Conservation (phyloP, 2,329 filamentous ascomycete species). For the Geosmithia putterillii region DNA sequence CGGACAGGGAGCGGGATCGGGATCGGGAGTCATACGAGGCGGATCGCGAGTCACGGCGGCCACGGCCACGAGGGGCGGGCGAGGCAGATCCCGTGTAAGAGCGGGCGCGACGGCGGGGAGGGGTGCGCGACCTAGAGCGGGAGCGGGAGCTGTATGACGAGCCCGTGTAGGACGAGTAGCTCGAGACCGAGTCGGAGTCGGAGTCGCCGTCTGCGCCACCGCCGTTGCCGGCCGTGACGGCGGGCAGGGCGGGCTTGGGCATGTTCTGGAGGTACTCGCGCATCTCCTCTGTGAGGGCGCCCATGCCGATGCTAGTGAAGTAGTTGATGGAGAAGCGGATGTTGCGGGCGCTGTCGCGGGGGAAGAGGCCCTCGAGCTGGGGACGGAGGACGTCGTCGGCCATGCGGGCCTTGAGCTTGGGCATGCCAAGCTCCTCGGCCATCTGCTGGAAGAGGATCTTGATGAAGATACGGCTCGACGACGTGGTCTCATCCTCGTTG, state of each 20-base stretch:
- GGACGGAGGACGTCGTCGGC: constrained; percentile 67
- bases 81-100: constrained; percentile 11
- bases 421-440: constrained; percentile 73
- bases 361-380: constrained; percentile 77
- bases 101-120: constrained; percentile 20
- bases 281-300: constrained; percentile 88
- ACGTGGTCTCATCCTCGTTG: constrained; percentile 95
- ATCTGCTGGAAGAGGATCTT: constrained; percentile 96
- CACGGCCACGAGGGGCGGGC: constrained; percentile 11
- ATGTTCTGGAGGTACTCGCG: constrained; percentile 81
- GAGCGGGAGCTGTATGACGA: constrained; percentile 40
- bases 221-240: constrained; percentile 17
- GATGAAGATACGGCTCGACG: constrained; percentile 93
- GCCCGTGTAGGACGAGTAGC: constrained; percentile 63
- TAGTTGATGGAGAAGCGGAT: constrained; percentile 98
- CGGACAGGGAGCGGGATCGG: neutral
- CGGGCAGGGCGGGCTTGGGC: constrained; percentile 69
- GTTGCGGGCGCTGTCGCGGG: constrained; percentile 76
- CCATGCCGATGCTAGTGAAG: constrained; percentile 97
- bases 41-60: neutral
- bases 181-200: constrained; percentile 61
- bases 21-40: neutral
- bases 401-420: constrained; percentile 63
- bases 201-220: constrained; percentile 40
- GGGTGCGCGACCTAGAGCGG: constrained; percentile 30